Evolutionary conservation across 257 asterid species (phyloP), one percentile per base, ranked within the genome.

Genomic region (Solanum verrucosum): DNA sequence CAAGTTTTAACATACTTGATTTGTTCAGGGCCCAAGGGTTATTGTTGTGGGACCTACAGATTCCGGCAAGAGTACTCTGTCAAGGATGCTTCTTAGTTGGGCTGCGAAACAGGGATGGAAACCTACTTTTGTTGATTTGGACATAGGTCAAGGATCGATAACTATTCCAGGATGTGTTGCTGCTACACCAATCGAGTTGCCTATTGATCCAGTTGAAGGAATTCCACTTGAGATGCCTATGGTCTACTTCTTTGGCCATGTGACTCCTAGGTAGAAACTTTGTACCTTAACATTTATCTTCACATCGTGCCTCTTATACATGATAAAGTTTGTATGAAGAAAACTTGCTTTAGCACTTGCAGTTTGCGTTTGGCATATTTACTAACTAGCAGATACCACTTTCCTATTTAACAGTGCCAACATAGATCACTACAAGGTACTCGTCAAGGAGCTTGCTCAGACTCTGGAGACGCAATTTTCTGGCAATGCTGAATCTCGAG

Each of bases 61-160:
- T 93, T 97, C 99, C 27, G 99, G 99, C 87, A 97, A 97, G 93
- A 96, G 99, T 91, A 96, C 99, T 56, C 90, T 97, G 90, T 91
- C 98, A 67, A 91, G 98, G 91, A 97, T 97, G 99, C 98, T 97
- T 90, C 98, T 97, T 90, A 97, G 99, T 91, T 97, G 99, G 99
- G 99, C 99, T 65, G 98, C 99, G 84, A 97, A 97, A 92, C 98
- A 92, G 92, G 99, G 99, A 21, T 96, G 99, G 99, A 97, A 97
- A 91, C 99, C 99, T n/a, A 97, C 99, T 84, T 96, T 92, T 93
- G 99, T 97, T 85, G 99, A 97, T 94, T 92, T 97, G 89, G 99
- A 97, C 91, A 94, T 96, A 49, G 99, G 99, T 88, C 99, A 97
- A 93, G 99, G 99, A 88, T 92, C 99, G 40, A 95, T 97, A 89